Base-by-base conservation (phyloP, 257 asterid genomes). In the Mitragyna speciosa region DNA sequence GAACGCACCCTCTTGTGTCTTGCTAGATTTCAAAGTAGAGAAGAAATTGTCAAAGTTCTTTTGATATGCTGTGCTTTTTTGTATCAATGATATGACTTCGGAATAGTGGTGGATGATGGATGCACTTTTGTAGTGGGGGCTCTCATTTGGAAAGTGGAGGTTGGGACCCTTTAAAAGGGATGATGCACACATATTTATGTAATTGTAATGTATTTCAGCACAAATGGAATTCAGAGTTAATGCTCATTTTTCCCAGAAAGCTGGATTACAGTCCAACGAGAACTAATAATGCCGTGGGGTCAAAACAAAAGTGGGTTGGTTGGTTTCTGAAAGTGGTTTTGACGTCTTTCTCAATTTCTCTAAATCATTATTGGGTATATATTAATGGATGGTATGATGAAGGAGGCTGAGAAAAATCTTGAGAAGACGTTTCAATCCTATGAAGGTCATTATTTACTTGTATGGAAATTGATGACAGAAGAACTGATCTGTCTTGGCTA, bases 61-160 rank as follows among this genome's bases (percentile, higher is more conserved):
- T 85, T 87, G 86, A 82, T 84, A 78, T 82, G 88, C 84, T 63
- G 82, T 81, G 85, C 85, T 80, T 87, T 89, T 76, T 72, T 70
- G 72, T 36, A 30, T 45, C 66, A 85, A 78, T 85, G 90, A 96
- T 89, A 93, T 92, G 89, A 73, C 84, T 76, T 66, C 30, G 66
- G 68, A 71, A 47, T 78, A 79, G 87, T 91, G 92, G 87, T 85
- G 81, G 78, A 84, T 89, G 92, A 90, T 86, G 82, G 72, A 87
- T 87, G 91, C 88, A 81, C 87, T 84, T 87, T 78, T 82, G 67
- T 85, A 84, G 93, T 88, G 91, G 93, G 84, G 83, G 20, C 82
- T 81, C 59, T 72, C 74, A 84, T 86, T 84, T 82, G 72, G 79
- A 78, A 81, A 83, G 92, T 92, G 95, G 96, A 83, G 59, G 85